A percentile compares a stretch with the other conserved stretches of the same genome.
phyloP scores from a whole-genome alignment of 768 basidiomycete species.

The Leucocoprinus leucothites region DNA sequence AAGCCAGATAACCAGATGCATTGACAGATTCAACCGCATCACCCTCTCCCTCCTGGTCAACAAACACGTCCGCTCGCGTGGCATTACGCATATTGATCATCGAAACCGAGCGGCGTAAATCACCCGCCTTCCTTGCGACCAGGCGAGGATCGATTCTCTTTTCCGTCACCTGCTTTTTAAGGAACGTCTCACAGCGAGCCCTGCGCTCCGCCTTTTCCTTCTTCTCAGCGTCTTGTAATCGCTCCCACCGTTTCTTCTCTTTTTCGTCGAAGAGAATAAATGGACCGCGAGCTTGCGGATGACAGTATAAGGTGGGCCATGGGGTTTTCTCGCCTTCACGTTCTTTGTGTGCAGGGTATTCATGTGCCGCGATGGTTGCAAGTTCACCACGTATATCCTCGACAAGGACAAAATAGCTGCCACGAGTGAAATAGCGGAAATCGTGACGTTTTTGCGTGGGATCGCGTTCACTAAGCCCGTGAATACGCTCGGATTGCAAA shows the following conservation, averaged over 20 bases:
- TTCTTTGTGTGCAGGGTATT: slow-evolving; percentile 62
- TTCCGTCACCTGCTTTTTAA: slow-evolving; percentile 1
- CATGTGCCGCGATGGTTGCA: slow-evolving; percentile 80
- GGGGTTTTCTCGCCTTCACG: slow-evolving; percentile 50
- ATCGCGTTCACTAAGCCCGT: slow-evolving; percentile 91
- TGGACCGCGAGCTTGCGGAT: slow-evolving; percentile 69
- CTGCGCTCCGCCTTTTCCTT: slow-evolving; percentile 36
- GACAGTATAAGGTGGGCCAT: slow-evolving; percentile 85
- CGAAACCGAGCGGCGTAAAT: slow-evolving; percentile 72
- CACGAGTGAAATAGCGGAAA: slow-evolving; percentile 79
- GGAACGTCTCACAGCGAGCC: slow-evolving; percentile 1
- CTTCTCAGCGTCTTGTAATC: slow-evolving; percentile 43
- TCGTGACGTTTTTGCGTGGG: slow-evolving; percentile 84
- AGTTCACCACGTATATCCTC: slow-evolving; percentile 85
- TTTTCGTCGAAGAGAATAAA: slow-evolving; percentile 74
- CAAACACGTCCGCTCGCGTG: not conserved
- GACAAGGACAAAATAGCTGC: slow-evolving; percentile 80
- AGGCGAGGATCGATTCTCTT: not conserved
- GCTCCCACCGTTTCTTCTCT: slow-evolving; percentile 68
- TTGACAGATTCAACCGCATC: slow-evolving; percentile 49
- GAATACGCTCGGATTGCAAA: slow-evolving; percentile 77
- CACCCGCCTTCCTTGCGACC: slow-evolving; percentile 29
- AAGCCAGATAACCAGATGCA: slow-evolving; percentile 69
- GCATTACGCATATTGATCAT: slow-evolving; percentile 68
- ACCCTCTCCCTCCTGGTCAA: slow-evolving; percentile 8